A percentile compares a stretch with the other conserved stretches of the same genome.
These are phyloP conservation scores for Pleurotus ostreatus DNA, from an alignment of 768 basidiomycete species.

Conservation along the genomic window DNA sequence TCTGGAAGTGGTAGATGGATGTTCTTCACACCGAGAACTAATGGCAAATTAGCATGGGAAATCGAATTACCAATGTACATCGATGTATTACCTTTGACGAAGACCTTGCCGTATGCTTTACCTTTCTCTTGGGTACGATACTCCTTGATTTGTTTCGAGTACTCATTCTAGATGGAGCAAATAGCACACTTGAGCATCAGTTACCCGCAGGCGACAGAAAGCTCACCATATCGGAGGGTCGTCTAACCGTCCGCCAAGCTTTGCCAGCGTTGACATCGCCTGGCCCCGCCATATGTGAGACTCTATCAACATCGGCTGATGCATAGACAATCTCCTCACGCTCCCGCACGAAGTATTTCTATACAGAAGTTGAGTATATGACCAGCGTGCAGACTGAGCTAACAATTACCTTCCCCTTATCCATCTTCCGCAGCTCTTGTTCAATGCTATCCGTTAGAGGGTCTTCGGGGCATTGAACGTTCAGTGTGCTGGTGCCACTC, in stretches of 20 bases:
- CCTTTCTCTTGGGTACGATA: slow-evolving; percentile 75
- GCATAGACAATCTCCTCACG: slow-evolving; percentile 77
- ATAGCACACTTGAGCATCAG: slow-evolving; percentile 4
- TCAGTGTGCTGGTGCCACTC: slow-evolving; percentile 38
- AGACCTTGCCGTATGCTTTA: slow-evolving; percentile 88
- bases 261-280: slow-evolving; percentile 80
- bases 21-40: slow-evolving; percentile 75
- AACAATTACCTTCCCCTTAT: slow-evolving; percentile 38
- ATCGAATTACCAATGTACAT: neutral
- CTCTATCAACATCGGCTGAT: slow-evolving; percentile 69
- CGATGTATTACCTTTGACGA: slow-evolving; percentile 69
- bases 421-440: slow-evolving; percentile 62
- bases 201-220: neutral
- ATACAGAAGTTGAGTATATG: slow-evolving; percentile 16
- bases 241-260: slow-evolving; percentile 84
- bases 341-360: slow-evolving; percentile 83
- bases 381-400: slow-evolving; percentile 14
- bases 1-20: slow-evolving; percentile 76
- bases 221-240: slow-evolving; percentile 92
- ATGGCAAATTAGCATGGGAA: slow-evolving; percentile 1
- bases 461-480: slow-evolving; percentile 43
- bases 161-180: slow-evolving; percentile 67
- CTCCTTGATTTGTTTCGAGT: slow-evolving; percentile 85
- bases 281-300: slow-evolving; percentile 66
- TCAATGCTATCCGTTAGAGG: slow-evolving; percentile 68